A percentile compares a stretch with the other conserved stretches of the same genome.
Evolutionary conservation across 495 filamentous ascomycete genomes (phyloP).

Genomic region (Pyrenula massariospora): DNA sequence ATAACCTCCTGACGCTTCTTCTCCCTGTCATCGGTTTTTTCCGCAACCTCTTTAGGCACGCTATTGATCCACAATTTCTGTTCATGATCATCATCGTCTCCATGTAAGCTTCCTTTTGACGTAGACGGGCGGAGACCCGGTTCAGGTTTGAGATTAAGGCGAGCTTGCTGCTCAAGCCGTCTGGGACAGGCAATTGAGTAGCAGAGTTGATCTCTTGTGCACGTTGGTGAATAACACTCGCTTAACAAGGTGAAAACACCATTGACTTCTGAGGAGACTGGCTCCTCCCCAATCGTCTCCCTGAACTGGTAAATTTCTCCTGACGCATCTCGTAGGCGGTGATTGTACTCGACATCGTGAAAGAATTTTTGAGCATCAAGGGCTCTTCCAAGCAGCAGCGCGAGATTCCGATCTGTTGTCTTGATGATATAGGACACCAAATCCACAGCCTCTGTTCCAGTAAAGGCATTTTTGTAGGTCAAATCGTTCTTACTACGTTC

Average conservation of each 20-base stretch:
- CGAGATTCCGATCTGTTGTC: constrained; percentile 90
- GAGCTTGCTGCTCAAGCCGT: constrained; percentile 85
- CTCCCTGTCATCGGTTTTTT: constrained; percentile 75
- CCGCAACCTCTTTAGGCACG: constrained; percentile 87
- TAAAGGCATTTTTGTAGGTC: constrained; percentile 94
- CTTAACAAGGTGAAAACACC: constrained; percentile 93
- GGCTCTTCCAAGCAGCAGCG: constrained; percentile 82
- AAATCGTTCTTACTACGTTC: constrained; percentile 94
- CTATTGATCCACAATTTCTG: constrained; percentile 99
- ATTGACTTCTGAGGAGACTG: constrained; percentile 70
- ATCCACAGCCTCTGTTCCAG: constrained; percentile 89
- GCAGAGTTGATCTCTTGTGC: constrained; percentile 85
- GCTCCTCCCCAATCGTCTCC: constrained; percentile 82
- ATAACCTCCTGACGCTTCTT: constrained; percentile 98
- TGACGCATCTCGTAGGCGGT: constrained; percentile 80
- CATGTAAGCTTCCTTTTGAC: constrained; percentile 69
- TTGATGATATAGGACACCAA: constrained; percentile 89
- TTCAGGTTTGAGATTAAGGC: constrained; percentile 83
- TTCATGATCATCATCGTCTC: constrained; percentile 73
- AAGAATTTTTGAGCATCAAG: constrained; percentile 99
- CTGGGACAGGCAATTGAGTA: constrained; percentile 98
- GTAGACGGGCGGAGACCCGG: constrained; percentile 76
- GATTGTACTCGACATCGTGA: constrained; percentile 97
- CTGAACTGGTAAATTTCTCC: constrained; percentile 94
- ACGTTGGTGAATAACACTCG: constrained; percentile 97